Base-by-base conservation (phyloP, 257 asterid genomes). In the Penstemon eatonii region DNA sequence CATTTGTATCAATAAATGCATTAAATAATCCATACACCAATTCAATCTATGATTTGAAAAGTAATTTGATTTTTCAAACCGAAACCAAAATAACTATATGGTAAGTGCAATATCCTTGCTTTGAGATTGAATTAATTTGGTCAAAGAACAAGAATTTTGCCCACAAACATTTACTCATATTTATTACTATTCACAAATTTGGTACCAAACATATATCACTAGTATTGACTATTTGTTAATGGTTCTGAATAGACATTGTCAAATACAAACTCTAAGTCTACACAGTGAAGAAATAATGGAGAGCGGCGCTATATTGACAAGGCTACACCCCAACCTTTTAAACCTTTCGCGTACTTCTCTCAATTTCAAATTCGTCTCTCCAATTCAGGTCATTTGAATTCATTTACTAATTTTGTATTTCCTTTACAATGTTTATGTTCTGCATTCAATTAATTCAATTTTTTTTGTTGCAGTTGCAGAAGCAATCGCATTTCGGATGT, bases 281-380 rank as follows among this genome's bases (percentile, higher is more conserved):
- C 50, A 45, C 7, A 45, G 7, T 45, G 10, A 47, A 65, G 9
- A 46, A 8, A 61, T 10, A 53, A 81, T 84, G 90, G 87, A 78
- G 69, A 75, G 77, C 85, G 84, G 82, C 81, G 85, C 80, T 43
- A 76, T 73, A 47, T 82, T 75, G 53, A 75, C 81, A 7, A 79
- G 82, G 12, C 66, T 77, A 45, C 79, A 72, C 65, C 75, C 82
- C 40, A 73, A 64, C 13, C 78, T 18, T 43, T 74, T 59, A 73
- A 73, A 53, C 61, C 65, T 73, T 82, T 77, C 33, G 33, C 33
- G 33, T 25, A 25, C 33, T 25, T 65, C 83, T 4, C 79, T 85
- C 6, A 74, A 42, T 60, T 50, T 47, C 62, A 78, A 65, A 56
- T 11, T 44, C 67, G 69, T 72, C 47, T 70, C 75, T 25, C 68